Base-by-base conservation (phyloP, 1,139 yeast species). In the Yamadazyma sp. region DNA sequence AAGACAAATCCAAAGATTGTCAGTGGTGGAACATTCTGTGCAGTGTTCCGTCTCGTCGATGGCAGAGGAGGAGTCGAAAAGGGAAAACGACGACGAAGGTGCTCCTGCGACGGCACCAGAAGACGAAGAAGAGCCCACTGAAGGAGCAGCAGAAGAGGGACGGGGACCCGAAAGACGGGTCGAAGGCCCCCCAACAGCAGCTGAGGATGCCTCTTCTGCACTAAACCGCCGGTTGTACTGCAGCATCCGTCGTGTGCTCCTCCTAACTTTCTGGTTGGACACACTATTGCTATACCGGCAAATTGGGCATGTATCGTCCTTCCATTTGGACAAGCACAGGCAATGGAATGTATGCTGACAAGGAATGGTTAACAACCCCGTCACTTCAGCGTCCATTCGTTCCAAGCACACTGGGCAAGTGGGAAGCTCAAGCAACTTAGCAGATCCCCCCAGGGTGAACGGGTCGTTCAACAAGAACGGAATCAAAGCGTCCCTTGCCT, bases 291-390 rank as follows among this genome's bases (percentile, higher is more conserved):
- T 82, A 54, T 87, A 87, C 27, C 98, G 68, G 58, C 97, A 91
- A 5, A 91, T 89, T 0, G 97, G 97, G 57, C 98, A 91, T 22
- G 88, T 79, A 44, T 88, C 95, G 56, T 88, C 96, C 41, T 79
- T 79, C 97, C 97, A 91, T 61, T 84, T 86, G 27, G 88, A 80
- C 38, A 91, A 68, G 58, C 97, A 91, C 50, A 79, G 87, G 52
- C 96, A 89, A 59, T 91, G 97, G 61, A 88, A 91, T 0, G 96
- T 88, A 57, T 91, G 97, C 56, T 87, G 96, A 48, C 97, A 91
- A 0, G 94, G 88, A 36, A 87, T 89, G 0, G 97, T 91, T 10
- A 89, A 65, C 12, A 91, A 64, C 0, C 98, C 98, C 0, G 95
- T 83, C 5, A 85, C 71, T 17, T 77, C 77, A 2, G 92, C 73